phyloP scores from a whole-genome alignment of 2,329 filamentous ascomycete genomes.

The Phialophora chinensis region DNA sequence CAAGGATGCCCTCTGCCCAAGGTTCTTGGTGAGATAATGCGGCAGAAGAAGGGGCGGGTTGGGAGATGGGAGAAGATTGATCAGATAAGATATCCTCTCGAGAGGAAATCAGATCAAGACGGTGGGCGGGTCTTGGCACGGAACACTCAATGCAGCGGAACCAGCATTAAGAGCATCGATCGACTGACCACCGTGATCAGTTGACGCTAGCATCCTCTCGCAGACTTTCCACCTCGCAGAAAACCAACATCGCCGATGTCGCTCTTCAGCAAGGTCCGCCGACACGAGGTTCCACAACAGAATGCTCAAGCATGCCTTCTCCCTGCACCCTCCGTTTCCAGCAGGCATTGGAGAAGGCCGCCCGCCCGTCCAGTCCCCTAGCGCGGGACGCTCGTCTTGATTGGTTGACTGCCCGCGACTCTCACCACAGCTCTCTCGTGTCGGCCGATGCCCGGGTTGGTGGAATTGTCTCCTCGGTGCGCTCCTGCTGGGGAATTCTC shows the following conservation, averaged over 20 bases:
- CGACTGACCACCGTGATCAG: neutral
- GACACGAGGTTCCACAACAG: slow-evolving; percentile 1
- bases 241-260: slow-evolving; percentile 19
- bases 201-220: neutral
- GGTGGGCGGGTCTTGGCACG: slow-evolving; percentile 4
- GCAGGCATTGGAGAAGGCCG: slow-evolving; percentile 7
- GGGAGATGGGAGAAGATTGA: slow-evolving; percentile 10
- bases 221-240: neutral
- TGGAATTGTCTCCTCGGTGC: neutral
- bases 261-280: slow-evolving; percentile 12
- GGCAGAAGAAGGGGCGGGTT: neutral
- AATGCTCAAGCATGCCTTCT: neutral
- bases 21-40: neutral
- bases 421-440: neutral
- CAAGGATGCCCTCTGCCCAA: slow-evolving; percentile 1
- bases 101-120: neutral
- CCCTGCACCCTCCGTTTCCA: neutral
- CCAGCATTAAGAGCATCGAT: neutral
- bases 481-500: neutral
- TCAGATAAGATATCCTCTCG: slow-evolving; percentile 24
- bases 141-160: neutral
- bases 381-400: slow-evolving; percentile 7
- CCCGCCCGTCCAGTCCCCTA: neutral
- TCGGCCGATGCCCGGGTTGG: slow-evolving; percentile 7
- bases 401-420: neutral